Base-by-base conservation (phyloP, 2,329 filamentous ascomycete genomes). In the Trichoderma aggressivum region DNA sequence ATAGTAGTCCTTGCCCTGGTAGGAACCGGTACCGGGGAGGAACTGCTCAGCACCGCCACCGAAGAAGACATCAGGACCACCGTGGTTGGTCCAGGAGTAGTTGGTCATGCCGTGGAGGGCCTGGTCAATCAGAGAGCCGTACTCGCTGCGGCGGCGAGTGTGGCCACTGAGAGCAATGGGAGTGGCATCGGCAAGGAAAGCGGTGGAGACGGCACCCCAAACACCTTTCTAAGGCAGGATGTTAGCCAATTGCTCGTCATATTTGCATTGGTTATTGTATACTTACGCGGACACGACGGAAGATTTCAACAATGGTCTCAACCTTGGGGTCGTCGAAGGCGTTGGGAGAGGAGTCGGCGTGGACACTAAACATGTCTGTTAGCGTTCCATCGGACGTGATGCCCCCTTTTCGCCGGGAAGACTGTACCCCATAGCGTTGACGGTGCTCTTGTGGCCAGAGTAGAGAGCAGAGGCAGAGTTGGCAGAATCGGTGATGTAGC, bases 11-110 rank as follows among this genome's bases (percentile, higher is more conserved):
- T 91, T 89, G 78, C 89, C 88, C 77, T 88, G 80, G 82, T 90
- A 93, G 0, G 91, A 92, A 59, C 82, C 84, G 8, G 86, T 84
- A 18, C 88, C 89, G 5, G 90, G 83, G 60, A 90, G 86, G 84
- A 96, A 96, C 77, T 94, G 89, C 83, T 96, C 93, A 2, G 92
- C 93, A 76, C 93, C 93, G 71, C 90, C 92, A 50, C 93, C 93
- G 72, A 96, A 93, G 79, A 92, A 91, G 64, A 94, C 93, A 79
- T 96, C 93, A 1, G 92, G 91, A 0, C 92, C 92, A 34, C 85
- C 84, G 79, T 88, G 91, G 73, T 90, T 84, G 28, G 91, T 92
- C 93, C 93, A 97, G 28, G 90, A 91, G 83, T 94, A 94, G 83
- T 96, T 94, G 72, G 86, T 88, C 69, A 94, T 83, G 18, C 92